Base-by-base conservation (phyloP, 306 rosid genomes). In the Lagenaria siceraria region DNA sequence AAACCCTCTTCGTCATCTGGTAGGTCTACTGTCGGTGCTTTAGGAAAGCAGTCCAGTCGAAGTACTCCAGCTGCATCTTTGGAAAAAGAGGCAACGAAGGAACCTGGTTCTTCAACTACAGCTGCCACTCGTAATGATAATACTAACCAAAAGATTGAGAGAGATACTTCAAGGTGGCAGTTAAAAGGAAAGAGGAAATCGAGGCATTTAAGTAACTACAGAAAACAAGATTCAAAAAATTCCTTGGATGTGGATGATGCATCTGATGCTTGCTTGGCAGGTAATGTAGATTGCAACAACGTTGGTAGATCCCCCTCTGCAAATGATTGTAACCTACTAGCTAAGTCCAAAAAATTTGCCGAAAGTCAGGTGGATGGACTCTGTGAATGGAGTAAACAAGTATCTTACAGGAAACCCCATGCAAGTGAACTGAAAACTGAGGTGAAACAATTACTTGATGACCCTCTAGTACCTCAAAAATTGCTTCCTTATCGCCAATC, bases 161-260 rank as follows among this genome's bases (percentile, higher is more conserved):
- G 88, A 84, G 88, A 86, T 81, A 85, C 92, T 86, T 95, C 98
- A 71, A 87, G 89, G 92, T 96, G 98, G 99, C 97, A 89, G 88
- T 86, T 80, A 69, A 96, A 96, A 87, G 91, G 99, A 85, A 96
- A 96, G 91, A 86, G 99, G 87, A 96, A 96, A 78, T 83, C 86
- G 49, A 96, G 99, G 86, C 87, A 88, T 80, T 81, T 75, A 19
- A 80, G 80, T 79, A 85, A 86, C 80, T 87, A 78, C 25, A 87
- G 96, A 79, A 89, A 86, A 74, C 96, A 84, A 43, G 89, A 78
- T 77, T 81, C 79, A 7, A 89, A 87, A 88, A 92, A 79, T 64
- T 82, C 75, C 69, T 81, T 48, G 53, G 82, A 83, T 82, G 52
- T 88, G 83, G 86, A 86, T 79, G 87, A 81, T 40, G 87, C 84